Evolutionary conservation across 768 basidiomycete genomes (phyloP).

Genomic region (Boletellus ananiceps): DNA sequence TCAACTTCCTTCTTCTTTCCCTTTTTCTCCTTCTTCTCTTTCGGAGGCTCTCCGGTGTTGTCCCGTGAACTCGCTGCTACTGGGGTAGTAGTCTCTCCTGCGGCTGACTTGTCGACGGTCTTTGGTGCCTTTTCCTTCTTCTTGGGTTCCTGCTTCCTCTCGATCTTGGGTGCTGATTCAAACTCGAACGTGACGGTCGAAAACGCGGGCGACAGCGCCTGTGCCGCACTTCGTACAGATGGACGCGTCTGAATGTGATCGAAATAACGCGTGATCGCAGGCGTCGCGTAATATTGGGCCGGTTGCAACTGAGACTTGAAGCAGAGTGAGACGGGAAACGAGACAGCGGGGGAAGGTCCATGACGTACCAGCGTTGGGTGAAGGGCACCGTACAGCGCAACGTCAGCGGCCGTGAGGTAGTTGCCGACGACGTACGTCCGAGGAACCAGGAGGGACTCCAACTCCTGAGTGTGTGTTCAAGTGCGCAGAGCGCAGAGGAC

Average conservation of each 20-base stretch:
- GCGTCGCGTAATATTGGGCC: constrained; percentile 70
- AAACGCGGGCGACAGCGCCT: constrained; percentile 49
- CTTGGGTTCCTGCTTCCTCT: constrained; percentile 72
- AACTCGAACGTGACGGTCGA: constrained; percentile 64
- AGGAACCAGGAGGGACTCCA: constrained; percentile 67
- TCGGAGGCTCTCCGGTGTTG: constrained; percentile 30
- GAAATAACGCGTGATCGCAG: constrained; percentile 89
- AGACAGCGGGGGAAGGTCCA: background rate
- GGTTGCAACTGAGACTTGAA: constrained; percentile 65
- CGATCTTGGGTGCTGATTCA: constrained; percentile 65
- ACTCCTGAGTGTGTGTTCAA: constrained; percentile 41
- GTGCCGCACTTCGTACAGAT: constrained; percentile 55
- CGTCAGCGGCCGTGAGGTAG: constrained; percentile 84
- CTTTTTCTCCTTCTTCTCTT: constrained; percentile 34
- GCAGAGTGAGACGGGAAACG: constrained; percentile 6
- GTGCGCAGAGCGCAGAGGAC: constrained; percentile 1
- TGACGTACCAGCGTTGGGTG: constrained; percentile 71
- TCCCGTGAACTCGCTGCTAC: constrained; percentile 36
- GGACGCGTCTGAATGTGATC: constrained; percentile 83
- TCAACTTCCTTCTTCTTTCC: constrained; percentile 61
- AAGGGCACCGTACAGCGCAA: constrained; percentile 85
- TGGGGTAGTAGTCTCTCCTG: constrained; percentile 20
- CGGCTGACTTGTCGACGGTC: constrained; percentile 26
- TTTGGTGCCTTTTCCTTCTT: constrained; percentile 66
- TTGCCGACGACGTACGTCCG: constrained; percentile 85